Percentiles rank a stretch among this genome's conserved stretches.
Evolutionary conservation across 176 grass and related monocot genomes (phyloP).

Genomic region (Oropetium thomaeum): DNA sequence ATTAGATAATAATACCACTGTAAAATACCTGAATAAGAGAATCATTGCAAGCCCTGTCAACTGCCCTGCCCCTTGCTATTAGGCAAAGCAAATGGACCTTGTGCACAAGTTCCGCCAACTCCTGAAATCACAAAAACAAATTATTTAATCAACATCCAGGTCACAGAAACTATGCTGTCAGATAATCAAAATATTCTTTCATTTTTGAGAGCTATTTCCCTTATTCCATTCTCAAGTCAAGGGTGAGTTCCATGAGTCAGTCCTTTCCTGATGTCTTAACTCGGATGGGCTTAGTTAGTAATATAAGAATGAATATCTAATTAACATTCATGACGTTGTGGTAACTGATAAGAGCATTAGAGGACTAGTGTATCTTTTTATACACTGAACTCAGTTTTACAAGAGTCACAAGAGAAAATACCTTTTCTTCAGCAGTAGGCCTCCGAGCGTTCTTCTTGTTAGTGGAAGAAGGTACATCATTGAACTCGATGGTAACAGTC

Average conservation of each 20-base stretch:
- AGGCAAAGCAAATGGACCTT: constrained; percentile 91
- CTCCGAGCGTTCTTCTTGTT: constrained; percentile 64
- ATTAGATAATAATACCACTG: constrained; percentile 10
- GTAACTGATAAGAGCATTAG: neutral
- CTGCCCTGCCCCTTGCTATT: constrained; percentile 81
- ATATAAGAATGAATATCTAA: no score
- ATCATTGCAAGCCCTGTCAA: constrained; percentile 85
- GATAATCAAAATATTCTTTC: neutral
- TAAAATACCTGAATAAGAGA: constrained; percentile 83
- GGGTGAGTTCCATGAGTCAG: no score
- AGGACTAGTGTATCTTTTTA: neutral
- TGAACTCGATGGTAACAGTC: constrained; percentile 79
- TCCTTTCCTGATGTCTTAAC: no score
- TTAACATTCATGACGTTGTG: constrained; percentile 4
- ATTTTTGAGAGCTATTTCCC: no score
- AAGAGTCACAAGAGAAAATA: constrained; percentile 12
- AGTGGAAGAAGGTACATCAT: constrained; percentile 51
- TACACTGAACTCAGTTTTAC: neutral
- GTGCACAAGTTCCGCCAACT: constrained; percentile 82
- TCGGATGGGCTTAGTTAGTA: no score
- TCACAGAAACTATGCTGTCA: neutral
- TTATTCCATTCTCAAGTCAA: no score
- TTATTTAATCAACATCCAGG: neutral
- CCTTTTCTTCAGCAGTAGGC: constrained; percentile 78
- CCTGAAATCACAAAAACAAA: constrained; percentile 47